These are phyloP conservation scores for Neonectria ditissima DNA, from an alignment of 2,329 filamentous ascomycete species.

Conservation along the genomic window DNA sequence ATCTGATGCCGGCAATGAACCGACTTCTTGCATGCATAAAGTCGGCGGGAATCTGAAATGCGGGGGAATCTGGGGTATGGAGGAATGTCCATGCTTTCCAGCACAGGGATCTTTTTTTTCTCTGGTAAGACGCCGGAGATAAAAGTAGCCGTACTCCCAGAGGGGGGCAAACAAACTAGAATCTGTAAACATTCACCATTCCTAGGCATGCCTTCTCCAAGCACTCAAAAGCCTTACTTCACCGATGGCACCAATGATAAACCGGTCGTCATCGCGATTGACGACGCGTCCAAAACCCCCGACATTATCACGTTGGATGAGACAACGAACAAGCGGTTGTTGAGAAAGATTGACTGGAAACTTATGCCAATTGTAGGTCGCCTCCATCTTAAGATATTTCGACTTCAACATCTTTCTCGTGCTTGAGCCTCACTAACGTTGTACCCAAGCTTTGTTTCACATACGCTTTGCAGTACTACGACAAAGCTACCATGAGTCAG, in stretches of 20 bases:
- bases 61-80: conserved; percentile 24
- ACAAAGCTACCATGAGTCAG: conserved; percentile 43
- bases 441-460: conserved; percentile 43
- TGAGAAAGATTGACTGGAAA: conserved; percentile 39
- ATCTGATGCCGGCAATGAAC: background rate
- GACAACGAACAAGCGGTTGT: conserved; percentile 26
- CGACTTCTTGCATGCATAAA: conserved; percentile 6
- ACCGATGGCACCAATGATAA: conserved; percentile 4
- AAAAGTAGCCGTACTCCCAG: conserved; percentile 5
- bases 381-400: background rate
- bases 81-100: background rate
- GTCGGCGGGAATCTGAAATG: background rate
- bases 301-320: conserved; percentile 21
- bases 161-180: background rate
- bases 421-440: background rate
- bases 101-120: background rate
- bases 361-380: conserved; percentile 41
- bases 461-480: conserved; percentile 50
- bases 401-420: background rate
- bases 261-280: conserved; percentile 16
- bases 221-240: background rate
- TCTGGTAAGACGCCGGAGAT: background rate
- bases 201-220: background rate
- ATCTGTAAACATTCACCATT: background rate
- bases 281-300: conserved; percentile 8